Evolutionary conservation across 2,329 filamentous ascomycete genomes (phyloP), one percentile per base, ranked within the genome.

Genomic region (Aspergillus brunneoviolaceus): DNA sequence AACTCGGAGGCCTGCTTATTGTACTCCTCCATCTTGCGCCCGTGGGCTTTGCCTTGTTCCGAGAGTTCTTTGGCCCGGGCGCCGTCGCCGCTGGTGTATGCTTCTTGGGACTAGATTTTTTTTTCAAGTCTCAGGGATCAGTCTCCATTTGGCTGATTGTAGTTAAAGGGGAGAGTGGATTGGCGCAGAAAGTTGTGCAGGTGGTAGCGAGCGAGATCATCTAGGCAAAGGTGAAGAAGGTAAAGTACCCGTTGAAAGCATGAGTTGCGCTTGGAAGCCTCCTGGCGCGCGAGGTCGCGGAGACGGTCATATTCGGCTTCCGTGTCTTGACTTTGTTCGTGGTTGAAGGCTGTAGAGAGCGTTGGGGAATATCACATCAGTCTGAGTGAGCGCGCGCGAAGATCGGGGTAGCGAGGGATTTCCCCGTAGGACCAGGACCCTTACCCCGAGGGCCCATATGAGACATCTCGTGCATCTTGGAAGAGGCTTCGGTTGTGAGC

Each of bases 251-350:
- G 82, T 64, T 91, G 86, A 72, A 92, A 93, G 79, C 90, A 96
- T 55, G 85, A 83, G 64, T 86, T 86, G 67, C 91, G 89, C 80
- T 95, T 91, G 55, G 83, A 80, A 60, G 89, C 91, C 81, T 96
- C 93, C 69, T 87, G 83, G 64, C 91, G 87, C 19, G 94, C 95
- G 19, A 93, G 84, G 67, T 89, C 88, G 70, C 95, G 91, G 49
- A 98, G 85, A 57, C 91, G 90, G 74, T 98, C 93, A 77, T 98
- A 98, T 79, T 98, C 93, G 67, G 84, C 86, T 81, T 98, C 93
- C 58, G 86, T 82, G 60, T 88, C 84, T 67, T 80, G 80, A 72
- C 85, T 86, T 67, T 87, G 82, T 60, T 83, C 83, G 74, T 92
- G 88, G 77, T 88, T 91, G 81, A 94, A 91, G 76, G 89, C 91